Percentiles rank a stretch among this genome's conserved stretches.
phyloP scores from a whole-genome alignment of 768 basidiomycete genomes.

The Dentipellis sp. region DNA sequence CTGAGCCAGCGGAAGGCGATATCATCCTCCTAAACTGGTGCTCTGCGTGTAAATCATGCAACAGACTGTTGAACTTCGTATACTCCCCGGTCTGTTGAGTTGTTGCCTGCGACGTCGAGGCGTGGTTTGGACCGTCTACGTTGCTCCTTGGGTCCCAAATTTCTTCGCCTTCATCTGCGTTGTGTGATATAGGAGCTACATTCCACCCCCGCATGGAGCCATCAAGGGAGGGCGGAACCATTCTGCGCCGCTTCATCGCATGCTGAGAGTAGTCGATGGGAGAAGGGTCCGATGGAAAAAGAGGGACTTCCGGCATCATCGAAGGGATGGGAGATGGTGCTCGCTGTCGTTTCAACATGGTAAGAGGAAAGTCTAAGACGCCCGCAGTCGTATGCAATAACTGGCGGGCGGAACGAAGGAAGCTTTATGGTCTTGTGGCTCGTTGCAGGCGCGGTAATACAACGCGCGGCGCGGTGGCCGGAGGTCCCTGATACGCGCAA shows the following conservation, averaged over 20 bases:
- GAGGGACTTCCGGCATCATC: constrained; percentile 4
- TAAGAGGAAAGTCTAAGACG: no score
- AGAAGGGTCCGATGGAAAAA: constrained; percentile 15
- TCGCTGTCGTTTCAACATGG: constrained; percentile 17
- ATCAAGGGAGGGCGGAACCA: constrained; percentile 42
- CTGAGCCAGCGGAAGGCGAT: not conserved
- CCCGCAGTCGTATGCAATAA: no score
- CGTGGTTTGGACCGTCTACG: not conserved
- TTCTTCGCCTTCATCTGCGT: constrained; percentile 24
- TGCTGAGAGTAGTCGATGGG: constrained; percentile 12
- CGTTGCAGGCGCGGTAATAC: no score
- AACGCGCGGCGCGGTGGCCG: no score
- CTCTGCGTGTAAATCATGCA: constrained; percentile 63
- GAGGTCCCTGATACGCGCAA: no score
- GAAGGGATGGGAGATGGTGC: constrained; percentile 12
- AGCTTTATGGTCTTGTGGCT: no score
- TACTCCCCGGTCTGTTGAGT: constrained; percentile 30
- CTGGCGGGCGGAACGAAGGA: no score
- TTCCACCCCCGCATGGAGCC: constrained; percentile 42
- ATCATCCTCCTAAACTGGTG: constrained; percentile 55
- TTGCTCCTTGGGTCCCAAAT: constrained; percentile 8
- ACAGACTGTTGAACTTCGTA: constrained; percentile 50
- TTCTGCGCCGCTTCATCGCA: constrained; percentile 44
- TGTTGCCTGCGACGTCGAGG: not conserved
- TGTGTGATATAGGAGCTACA: not conserved